Percentiles rank a stretch among this genome's conserved stretches.
Conservation (phyloP, 1,139 yeast species). For the Meyerozyma carpophila region DNA sequence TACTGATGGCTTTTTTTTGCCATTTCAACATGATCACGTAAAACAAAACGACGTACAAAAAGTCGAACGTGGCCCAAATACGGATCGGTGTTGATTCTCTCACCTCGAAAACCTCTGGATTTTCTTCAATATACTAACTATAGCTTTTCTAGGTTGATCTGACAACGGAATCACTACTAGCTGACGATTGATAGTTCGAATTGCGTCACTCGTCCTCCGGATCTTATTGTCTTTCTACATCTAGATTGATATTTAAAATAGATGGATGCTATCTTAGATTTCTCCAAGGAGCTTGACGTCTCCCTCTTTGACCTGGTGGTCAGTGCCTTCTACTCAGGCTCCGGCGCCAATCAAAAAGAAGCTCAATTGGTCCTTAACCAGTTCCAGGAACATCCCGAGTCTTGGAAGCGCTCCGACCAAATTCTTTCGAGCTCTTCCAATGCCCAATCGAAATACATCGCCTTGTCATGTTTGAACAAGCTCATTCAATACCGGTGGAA, state of each 20-base stretch:
- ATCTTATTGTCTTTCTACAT: background rate
- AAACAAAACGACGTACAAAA: background rate
- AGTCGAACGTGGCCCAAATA: no score
- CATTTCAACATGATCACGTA: background rate
- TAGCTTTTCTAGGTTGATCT: background rate
- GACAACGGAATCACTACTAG: background rate
- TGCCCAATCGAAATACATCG: constrained; percentile 88
- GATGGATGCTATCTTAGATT: constrained; percentile 89
- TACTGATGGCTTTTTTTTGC: background rate
- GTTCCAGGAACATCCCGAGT: constrained; percentile 91
- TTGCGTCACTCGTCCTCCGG: background rate
- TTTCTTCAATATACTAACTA: background rate
- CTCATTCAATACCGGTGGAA: constrained; percentile 93
- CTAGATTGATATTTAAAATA: background rate
- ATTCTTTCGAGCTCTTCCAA: constrained; percentile 75
- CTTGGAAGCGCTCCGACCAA: constrained; percentile 93
- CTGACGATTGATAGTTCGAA: background rate
- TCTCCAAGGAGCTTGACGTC: constrained; percentile 78
- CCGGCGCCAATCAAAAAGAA: constrained; percentile 72
- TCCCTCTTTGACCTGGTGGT: constrained; percentile 78
- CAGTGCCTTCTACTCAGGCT: constrained; percentile 77
- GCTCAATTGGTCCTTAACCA: constrained; percentile 83
- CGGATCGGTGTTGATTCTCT: no score
- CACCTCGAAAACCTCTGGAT: background rate
- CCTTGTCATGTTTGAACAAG: constrained; percentile 83